Evolutionary conservation across 768 basidiomycete species (phyloP), one percentile per base, ranked within the genome.

Genomic region (Neoboletus subvelutipes): DNA sequence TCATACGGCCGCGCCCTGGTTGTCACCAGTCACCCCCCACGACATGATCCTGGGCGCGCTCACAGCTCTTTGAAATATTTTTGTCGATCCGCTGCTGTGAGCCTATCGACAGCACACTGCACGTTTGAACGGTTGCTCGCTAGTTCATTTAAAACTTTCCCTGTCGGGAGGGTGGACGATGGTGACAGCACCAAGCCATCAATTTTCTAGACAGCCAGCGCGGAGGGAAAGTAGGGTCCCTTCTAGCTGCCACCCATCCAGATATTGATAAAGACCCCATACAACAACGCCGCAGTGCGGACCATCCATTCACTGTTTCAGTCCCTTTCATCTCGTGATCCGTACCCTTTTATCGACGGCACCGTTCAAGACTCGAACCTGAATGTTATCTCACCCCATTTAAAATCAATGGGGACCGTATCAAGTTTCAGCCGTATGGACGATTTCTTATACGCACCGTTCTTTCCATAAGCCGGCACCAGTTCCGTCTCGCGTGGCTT

Each of bases 401-500:
- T 40, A 26, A 49, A 50, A 36, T 28, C 29, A 13, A 29, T 13
- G n/a, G 36, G 43, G 33, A 13, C 33, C 0, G 5, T 39, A 11
- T 43, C 17, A 28, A 26, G 37, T 55, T 46, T 34, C 40, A 36
- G 45, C 45, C 40, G 37, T 31, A 31, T 31, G 54, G 42, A 39
- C 24, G 37, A 40, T 43, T 37, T 47, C 29, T 43, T 31, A 45
- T 47, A n/a, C 31, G 45, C 45, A 31, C 46, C 36, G 33, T 46
- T 47, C 18, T 40, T 41, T 59, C 41, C 36, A 43, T 47, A 43
- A 42, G 26, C 41, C 33, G 49, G 47, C 13, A 33, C 50, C 39
- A 56, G 20, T 49, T 37, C 34, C 5, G 45, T 54, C 55, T 46
- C 40, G 47, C 52, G 42, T 54, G 57, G 46, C 42, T 43, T 24